Percentiles rank a stretch among this genome's conserved stretches.
Evolutionary conservation across 2,329 filamentous ascomycete species (phyloP).

Genomic region (Xylaria sp.): DNA sequence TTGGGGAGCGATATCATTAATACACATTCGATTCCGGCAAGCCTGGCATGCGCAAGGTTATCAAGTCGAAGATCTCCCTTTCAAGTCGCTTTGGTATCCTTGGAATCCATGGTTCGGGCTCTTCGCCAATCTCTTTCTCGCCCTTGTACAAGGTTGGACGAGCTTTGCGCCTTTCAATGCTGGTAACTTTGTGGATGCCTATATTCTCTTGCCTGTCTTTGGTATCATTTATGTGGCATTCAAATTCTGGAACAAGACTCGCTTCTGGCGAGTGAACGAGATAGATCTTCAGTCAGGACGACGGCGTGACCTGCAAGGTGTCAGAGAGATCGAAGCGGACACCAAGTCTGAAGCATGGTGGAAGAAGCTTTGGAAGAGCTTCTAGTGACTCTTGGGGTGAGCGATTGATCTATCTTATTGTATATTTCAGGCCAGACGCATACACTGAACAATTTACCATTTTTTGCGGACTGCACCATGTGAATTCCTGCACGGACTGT

Average conservation of each 20-base stretch:
- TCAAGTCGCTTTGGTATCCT: constrained; percentile 65
- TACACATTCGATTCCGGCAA: constrained; percentile 76
- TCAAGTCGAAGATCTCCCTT: constrained; percentile 64
- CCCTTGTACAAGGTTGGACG: constrained; percentile 71
- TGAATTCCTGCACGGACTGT: not conserved
- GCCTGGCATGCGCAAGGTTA: constrained; percentile 71
- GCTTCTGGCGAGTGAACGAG: constrained; percentile 60
- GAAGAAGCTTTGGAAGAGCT: constrained; percentile 56
- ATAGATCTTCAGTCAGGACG: constrained; percentile 68
- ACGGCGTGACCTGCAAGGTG: constrained; percentile 65
- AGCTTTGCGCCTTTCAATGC: constrained; percentile 68
- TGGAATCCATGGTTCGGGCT: constrained; percentile 70
- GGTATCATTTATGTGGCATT: constrained; percentile 66
- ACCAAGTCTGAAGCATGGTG: constrained; percentile 53
- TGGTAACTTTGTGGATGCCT: constrained; percentile 71
- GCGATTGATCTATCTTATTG: not conserved
- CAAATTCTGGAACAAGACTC: constrained; percentile 66
- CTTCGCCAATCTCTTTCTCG: constrained; percentile 67
- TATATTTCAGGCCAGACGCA: not conserved
- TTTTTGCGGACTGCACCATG: not conserved
- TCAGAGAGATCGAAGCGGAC: constrained; percentile 49
- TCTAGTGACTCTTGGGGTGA: constrained; percentile 48
- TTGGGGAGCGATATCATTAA: constrained; percentile 76
- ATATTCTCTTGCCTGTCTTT: constrained; percentile 70
- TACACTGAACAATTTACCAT: not conserved